A percentile compares a stretch with the other conserved stretches of the same genome.
These are phyloP conservation scores for Geopyxis carbonaria DNA, from an alignment of 495 filamentous ascomycete genomes.

Conservation along the genomic window DNA sequence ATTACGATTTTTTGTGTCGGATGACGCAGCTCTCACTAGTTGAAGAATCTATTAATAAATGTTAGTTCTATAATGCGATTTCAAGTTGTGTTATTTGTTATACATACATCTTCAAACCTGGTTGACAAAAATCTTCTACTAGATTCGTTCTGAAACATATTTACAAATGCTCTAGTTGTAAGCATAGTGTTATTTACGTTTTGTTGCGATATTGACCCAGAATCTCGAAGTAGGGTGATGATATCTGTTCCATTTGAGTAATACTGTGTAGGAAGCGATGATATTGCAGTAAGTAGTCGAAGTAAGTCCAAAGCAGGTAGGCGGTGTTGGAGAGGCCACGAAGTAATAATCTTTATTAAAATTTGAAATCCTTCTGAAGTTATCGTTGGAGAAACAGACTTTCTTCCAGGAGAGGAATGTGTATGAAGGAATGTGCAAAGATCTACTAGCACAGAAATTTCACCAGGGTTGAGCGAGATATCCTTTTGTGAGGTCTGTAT, in stretches of 20 bases:
- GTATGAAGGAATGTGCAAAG: conserved; percentile 45
- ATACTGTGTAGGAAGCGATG: conserved; percentile 41
- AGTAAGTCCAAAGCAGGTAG: conserved; percentile 76
- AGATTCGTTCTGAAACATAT: conserved; percentile 68
- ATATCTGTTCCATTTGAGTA: conserved; percentile 32
- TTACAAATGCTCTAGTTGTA: conserved; percentile 62
- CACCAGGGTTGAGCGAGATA: conserved; percentile 51
- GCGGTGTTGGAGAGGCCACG: conserved; percentile 61
- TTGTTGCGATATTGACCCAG: conserved; percentile 29
- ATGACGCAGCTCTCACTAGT: conserved; percentile 19
- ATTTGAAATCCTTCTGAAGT: conserved; percentile 37
- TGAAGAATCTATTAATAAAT: conserved; percentile 13
- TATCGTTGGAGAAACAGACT: conserved; percentile 18
- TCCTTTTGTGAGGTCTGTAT: conserved; percentile 53
- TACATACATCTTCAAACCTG: conserved; percentile 40
- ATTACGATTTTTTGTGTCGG: conserved; percentile 54
- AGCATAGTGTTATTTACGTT: conserved; percentile 69
- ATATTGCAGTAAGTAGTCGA: conserved; percentile 54
- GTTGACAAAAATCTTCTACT: too few species aligned
- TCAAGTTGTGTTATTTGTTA: conserved; percentile 5
- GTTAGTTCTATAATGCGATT: conserved; percentile 3
- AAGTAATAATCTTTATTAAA: conserved; percentile 47
- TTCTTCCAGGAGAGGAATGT: too few species aligned
- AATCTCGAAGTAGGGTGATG: conserved; percentile 42
- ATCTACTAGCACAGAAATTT: conserved; percentile 39